These are phyloP conservation scores for Corynespora cassiicola DNA, from an alignment of 2,329 filamentous ascomycete genomes.

Conservation along the genomic window DNA sequence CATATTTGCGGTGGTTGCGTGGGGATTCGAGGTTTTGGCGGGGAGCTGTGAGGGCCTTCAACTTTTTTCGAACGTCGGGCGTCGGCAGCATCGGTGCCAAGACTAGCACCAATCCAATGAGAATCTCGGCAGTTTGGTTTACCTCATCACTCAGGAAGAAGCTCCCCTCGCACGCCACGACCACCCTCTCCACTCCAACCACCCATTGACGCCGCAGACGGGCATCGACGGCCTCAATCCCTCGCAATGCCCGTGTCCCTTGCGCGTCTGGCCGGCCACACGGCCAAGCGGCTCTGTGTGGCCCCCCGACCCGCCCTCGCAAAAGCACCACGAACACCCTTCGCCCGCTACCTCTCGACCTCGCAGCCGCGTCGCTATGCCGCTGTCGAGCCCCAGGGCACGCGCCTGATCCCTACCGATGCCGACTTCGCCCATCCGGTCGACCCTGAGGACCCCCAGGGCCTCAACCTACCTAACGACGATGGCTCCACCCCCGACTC, in stretches of 20 bases:
- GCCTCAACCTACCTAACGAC: slow-evolving; percentile 52
- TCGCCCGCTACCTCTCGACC: slow-evolving; percentile 70
- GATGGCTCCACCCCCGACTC: slow-evolving; percentile 56
- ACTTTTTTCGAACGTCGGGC: slow-evolving; percentile 31
- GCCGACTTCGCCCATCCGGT: slow-evolving; percentile 64
- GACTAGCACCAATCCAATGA: slow-evolving; percentile 31
- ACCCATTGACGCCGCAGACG: slow-evolving; percentile 42
- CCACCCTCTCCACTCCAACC: slow-evolving; percentile 37
- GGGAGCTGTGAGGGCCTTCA: slow-evolving; percentile 21
- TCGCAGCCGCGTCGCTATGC: slow-evolving; percentile 69
- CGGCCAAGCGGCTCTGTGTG: slow-evolving; percentile 71
- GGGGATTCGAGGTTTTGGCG: slow-evolving; percentile 17
- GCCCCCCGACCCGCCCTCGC: slow-evolving; percentile 57
- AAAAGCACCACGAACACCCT: slow-evolving; percentile 45
- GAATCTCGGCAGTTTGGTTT: slow-evolving; percentile 27
- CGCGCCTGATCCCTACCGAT: slow-evolving; percentile 70
- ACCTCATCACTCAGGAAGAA: slow-evolving; percentile 34
- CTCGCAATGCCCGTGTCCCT: slow-evolving; percentile 72
- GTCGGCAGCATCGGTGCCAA: slow-evolving; percentile 35
- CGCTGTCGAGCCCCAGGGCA: slow-evolving; percentile 59
- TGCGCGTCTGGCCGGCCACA: slow-evolving; percentile 74
- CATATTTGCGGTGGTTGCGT: slow-evolving; percentile 45
- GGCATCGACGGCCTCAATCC: slow-evolving; percentile 33
- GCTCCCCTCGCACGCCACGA: slow-evolving; percentile 42
- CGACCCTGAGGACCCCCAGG: slow-evolving; percentile 51